Evolutionary conservation across 2,329 filamentous ascomycete species (phyloP).

Genomic region (Coniosporium tulheliwenetii): DNA sequence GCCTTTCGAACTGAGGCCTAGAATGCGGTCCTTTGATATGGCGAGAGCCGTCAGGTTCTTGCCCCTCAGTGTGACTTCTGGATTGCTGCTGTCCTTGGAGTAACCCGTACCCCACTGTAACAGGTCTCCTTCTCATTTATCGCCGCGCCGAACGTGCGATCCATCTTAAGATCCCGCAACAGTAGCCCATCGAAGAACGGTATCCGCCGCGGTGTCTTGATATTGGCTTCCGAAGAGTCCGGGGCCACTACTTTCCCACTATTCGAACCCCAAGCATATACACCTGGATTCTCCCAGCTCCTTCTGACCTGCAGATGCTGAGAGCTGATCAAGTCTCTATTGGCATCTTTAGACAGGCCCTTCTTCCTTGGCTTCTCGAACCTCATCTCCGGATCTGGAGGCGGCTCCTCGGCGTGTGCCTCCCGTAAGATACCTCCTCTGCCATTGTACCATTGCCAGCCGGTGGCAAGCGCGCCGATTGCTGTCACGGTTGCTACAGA

Average conservation of each 20-base stretch:
- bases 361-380: slow-evolving; percentile 51
- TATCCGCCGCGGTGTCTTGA: slow-evolving; percentile 71
- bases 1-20: slow-evolving; percentile 61
- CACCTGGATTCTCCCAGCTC: slow-evolving; percentile 68
- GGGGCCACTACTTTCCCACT: slow-evolving; percentile 71
- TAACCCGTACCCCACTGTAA: slow-evolving; percentile 83
- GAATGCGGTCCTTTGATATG: slow-evolving; percentile 67
- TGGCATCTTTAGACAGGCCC: slow-evolving; percentile 48
- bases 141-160: slow-evolving; percentile 67
- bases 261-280: slow-evolving; percentile 92
- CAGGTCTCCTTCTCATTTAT: slow-evolving; percentile 75
- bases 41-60: slow-evolving; percentile 65
- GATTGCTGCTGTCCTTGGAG: slow-evolving; percentile 45
- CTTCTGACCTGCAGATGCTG: slow-evolving; percentile 79
- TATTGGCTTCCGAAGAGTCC: slow-evolving; percentile 55
- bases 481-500: slow-evolving; percentile 25
- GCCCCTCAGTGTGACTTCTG: slow-evolving; percentile 58
- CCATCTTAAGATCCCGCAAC: slow-evolving; percentile 75
- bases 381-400: slow-evolving; percentile 36
- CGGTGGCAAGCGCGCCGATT: slow-evolving; percentile 26
- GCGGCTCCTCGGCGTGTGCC: slow-evolving; percentile 32
- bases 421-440: slow-evolving; percentile 22
- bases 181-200: slow-evolving; percentile 71
- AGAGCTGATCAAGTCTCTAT: slow-evolving; percentile 61
- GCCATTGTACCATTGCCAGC: slow-evolving; percentile 26